phyloP scores from a whole-genome alignment of 176 grass and related monocot species.

The Carex cristatella region DNA sequence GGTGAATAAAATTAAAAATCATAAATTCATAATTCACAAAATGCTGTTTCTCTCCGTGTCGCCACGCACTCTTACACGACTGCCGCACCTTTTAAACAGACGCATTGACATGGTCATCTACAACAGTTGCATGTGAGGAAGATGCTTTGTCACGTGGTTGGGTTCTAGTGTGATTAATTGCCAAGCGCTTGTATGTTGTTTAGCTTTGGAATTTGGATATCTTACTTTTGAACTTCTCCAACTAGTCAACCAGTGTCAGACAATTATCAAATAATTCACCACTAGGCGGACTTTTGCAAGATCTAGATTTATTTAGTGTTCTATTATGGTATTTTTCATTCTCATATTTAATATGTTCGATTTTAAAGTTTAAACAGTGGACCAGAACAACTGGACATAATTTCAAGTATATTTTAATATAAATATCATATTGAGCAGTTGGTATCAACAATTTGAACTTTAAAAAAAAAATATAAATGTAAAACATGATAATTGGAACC shows the following conservation, averaged over 20 bases:
- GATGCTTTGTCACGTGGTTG: not conserved
- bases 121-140: not conserved
- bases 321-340: too few species aligned
- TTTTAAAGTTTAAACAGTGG: too few species aligned
- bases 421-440: too few species aligned
- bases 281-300: not conserved
- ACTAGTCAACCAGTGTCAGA: not conserved
- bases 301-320: not conserved
- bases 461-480: too few species aligned
- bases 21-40: not conserved
- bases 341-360: too few species aligned
- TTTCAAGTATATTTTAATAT: too few species aligned
- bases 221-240: not conserved
- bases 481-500: too few species aligned
- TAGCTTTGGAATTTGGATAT: not conserved
- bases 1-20: not conserved
- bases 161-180: not conserved
- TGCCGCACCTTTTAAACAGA: not conserved
- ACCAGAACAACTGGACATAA: too few species aligned
- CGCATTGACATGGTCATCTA: not conserved
- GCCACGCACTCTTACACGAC: not conserved
- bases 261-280: not conserved
- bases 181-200: not conserved
- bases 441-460: too few species aligned
- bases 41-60: not conserved